phyloP scores from a whole-genome alignment of 306 rosid genomes.

The Oxytropis ochrocephala region DNA sequence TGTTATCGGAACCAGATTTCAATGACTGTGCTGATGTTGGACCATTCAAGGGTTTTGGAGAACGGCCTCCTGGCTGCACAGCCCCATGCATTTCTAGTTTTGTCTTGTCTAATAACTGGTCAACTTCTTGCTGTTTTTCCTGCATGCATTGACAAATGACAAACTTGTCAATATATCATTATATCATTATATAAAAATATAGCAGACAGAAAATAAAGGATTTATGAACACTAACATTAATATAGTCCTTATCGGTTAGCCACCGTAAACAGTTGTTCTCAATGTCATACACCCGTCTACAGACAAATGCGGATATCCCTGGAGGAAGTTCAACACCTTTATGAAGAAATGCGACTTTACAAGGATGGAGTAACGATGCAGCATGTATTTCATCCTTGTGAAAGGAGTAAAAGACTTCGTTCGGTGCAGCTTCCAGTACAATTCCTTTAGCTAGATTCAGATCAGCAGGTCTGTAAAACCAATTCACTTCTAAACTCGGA shows the following conservation, averaged over 20 bases:
- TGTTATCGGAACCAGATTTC: slow-evolving; percentile 69
- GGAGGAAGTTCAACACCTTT: slow-evolving; percentile 89
- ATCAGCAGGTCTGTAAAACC: slow-evolving; percentile 92
- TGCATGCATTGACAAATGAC: slow-evolving; percentile 22
- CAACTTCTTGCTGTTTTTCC: slow-evolving; percentile 91
- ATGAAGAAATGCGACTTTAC: slow-evolving; percentile 92
- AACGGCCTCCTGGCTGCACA: slow-evolving; percentile 90
- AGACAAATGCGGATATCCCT: slow-evolving; percentile 90
- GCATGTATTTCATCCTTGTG: slow-evolving; percentile 96
- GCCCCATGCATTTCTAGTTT: slow-evolving; percentile 87
- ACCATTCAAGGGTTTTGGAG: slow-evolving; percentile 85
- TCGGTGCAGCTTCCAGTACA: slow-evolving; percentile 74
- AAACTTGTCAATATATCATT: background rate
- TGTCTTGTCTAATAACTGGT: slow-evolving; percentile 68
- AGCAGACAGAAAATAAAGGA: background rate
- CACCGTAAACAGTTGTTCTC: slow-evolving; percentile 79
- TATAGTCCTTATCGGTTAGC: slow-evolving; percentile 78
- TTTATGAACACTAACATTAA: slow-evolving; percentile 56
- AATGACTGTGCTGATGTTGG: slow-evolving; percentile 59
- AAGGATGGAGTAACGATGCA: slow-evolving; percentile 90
- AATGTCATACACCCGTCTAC: slow-evolving; percentile 81
- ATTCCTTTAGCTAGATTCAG: slow-evolving; percentile 67
- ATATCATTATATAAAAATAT: background rate
- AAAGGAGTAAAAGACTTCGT: slow-evolving; percentile 89
- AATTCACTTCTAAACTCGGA: slow-evolving; percentile 62